phyloP scores from a whole-genome alignment of 2,329 filamentous ascomycete species.

The Fusarium albosuccineum region DNA sequence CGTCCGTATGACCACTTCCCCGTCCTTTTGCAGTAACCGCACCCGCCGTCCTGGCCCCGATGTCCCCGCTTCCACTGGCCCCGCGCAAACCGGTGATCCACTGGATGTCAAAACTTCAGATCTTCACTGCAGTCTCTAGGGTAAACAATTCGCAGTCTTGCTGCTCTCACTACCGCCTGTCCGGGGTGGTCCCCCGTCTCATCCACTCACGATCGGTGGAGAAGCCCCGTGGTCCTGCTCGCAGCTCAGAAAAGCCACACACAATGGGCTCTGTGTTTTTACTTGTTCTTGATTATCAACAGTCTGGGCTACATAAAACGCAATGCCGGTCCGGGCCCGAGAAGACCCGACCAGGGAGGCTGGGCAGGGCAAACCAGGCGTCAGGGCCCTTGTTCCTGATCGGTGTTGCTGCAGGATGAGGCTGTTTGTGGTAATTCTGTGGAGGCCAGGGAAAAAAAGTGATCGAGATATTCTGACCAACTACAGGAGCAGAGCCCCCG shows the following conservation, averaged over 20 bases:
- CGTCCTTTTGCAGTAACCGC: slow-evolving; percentile 11
- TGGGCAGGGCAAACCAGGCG: slow-evolving; percentile 17
- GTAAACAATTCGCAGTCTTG: slow-evolving; percentile 11
- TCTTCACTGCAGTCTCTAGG: slow-evolving; percentile 13
- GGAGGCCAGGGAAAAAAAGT: slow-evolving; percentile 2
- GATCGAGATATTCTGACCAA: slow-evolving; percentile 2
- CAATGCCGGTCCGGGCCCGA: slow-evolving; percentile 40
- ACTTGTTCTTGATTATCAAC: too few species aligned
- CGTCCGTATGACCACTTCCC: slow-evolving; percentile 19
- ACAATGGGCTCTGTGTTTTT: too few species aligned
- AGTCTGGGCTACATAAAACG: background rate
- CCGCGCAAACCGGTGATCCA: slow-evolving; percentile 26
- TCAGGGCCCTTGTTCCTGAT: slow-evolving; percentile 14
- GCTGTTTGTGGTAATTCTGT: slow-evolving; percentile 22
- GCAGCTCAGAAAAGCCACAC: slow-evolving; percentile 8
- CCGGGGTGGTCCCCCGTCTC: slow-evolving; percentile 18
- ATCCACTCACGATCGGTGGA: slow-evolving; percentile 45
- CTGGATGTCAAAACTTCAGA: background rate
- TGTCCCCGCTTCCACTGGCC: background rate
- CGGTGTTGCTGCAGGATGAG: slow-evolving; percentile 22
- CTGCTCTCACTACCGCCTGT: slow-evolving; percentile 10
- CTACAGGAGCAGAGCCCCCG: background rate
- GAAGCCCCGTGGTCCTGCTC: slow-evolving; percentile 41
- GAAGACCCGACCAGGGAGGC: slow-evolving; percentile 37
- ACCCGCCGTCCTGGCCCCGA: slow-evolving; percentile 12